Base-by-base conservation (phyloP, 805 yeast species). In the Lipomyces anomalus region DNA sequence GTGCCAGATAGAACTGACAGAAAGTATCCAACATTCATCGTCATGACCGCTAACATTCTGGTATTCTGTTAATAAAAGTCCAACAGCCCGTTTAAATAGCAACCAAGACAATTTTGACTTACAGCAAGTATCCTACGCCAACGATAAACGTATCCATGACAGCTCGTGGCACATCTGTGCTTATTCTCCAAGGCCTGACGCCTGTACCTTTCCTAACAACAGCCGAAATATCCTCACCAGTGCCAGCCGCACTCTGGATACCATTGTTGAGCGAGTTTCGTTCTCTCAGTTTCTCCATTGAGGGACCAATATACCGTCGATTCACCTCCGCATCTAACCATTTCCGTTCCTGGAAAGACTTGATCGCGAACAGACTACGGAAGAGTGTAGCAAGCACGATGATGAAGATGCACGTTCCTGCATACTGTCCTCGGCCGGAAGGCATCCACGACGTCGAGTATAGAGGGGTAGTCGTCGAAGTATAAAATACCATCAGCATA, bases 321-420 rank as follows among this genome's bases (percentile, higher is more conserved):
- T n/a, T n/a, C n/a, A n/a, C n/a, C n/a, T n/a, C n/a, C n/a, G n/a
- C n/a, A n/a, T n/a, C n/a, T n/a, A n/a, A n/a, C n/a, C n/a, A n/a
- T n/a, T n/a, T n/a, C n/a, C n/a, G n/a, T n/a, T n/a, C n/a, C n/a
- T n/a, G n/a, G 18, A 53, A 46, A 40, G 36, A 43, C 46, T 51
- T 51, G 39, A 49, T 4, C 21, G 43, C 60, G 37, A 43, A 44
- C 35, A 46, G 23, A 7, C 46, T 48, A 2, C 60, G 40, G 47
- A 46, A 57, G 36, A 58, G 40, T 29, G 58, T 47, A 23, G 56
- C 61, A 22, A 59, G 53, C 24, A 58, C 47, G 23, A 59, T 51
- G 23, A 60, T 44, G 48, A 59, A 59, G 29, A 59, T 52, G 36
- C 63, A 59, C 13, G 62, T 53, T 18, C 61, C 63, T 23, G 61